Base-by-base conservation (phyloP, 1,139 yeast species). In the Blastobotrys ciferrii region DNA sequence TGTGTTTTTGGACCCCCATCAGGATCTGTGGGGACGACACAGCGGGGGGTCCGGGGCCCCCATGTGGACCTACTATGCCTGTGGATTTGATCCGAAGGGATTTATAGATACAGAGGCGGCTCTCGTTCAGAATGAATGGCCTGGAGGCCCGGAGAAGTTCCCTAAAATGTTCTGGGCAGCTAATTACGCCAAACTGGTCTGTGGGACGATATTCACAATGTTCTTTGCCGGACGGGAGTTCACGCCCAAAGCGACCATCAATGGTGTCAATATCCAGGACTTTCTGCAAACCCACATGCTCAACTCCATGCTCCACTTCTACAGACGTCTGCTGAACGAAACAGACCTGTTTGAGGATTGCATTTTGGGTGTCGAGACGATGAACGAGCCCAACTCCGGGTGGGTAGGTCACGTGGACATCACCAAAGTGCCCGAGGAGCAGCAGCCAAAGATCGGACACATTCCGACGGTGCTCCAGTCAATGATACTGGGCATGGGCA, bases 41-140 rank as follows among this genome's bases (percentile, higher is more conserved):
- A 74, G 82, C 14, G 97, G 98, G n/a, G 98, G 98, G 1, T 83
- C 91, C 51, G 98, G 98, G 15, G 96, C 97, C 4, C 97, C 98
- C 0, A 60, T 87, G 66, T 91, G 98, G 98, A 89, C 97, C 0
- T 68, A 88, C n/a, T 84, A 86, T 60, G 94, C 95, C n/a, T 95
- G 94, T 2, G 97, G 97, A 0, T 70, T 91, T 46, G 81, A 91
- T 47, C 97, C 97, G 0, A 70, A 66, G 19, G 67, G 78, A n/a
- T 87, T 91, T 60, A 66, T 75, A 0, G 71, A 55, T 1, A 84
- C 91, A 0, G 84, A 83, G 53, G 94, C 95, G 1, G 88, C 95
- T 0, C 68, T 85, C 15, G 61, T 86, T n/a, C 95, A 87, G 59
- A 82, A 83, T 58, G 58, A 66, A 17, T 76, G 69, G 56, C 58